Base-by-base conservation (phyloP, 1,284 basidiomycete genomes). In the Anthracocystis setariae region DNA sequence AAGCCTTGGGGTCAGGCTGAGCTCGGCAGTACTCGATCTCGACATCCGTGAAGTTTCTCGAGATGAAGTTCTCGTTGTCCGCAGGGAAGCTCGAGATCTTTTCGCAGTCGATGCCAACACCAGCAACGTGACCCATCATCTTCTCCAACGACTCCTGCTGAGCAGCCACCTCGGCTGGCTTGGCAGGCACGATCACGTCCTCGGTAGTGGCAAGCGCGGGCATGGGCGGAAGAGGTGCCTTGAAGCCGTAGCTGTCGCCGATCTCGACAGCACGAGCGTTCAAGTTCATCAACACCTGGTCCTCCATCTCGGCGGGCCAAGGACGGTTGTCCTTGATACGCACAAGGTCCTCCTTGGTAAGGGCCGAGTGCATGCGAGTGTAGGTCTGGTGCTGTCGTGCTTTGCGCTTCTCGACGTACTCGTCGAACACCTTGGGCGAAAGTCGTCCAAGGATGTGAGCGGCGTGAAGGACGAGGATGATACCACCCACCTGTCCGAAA, bases 261-360 rank as follows among this genome's bases (percentile, higher is more conserved):
- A 66, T 64, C 49, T 76, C 66, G 57, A 53, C 51, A 18, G 78
- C 78, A 24, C 95, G 89, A 8, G 95, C 94, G 83, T 94, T 86
- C 0, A 94, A 92, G 87, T 98, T 98, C 84, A 98, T 87, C 47
- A 98, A 87, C 33, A 98, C 93, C 44, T 89, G 87, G 46, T 87
- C 88, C 85, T 98, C 95, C 68, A 96, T 87, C 77, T 98, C 94
- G 63, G 88, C 88, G 46, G 88, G 85, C 86, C 94, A 98, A 20
- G 94, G 96, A 20, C 95, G 93, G 35, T 89, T 88, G 37, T 96
- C 94, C 87, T 98, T 98, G 87, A 98, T 90, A 85, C 91, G 91
- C 73, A 98, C 94, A 51, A 80, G 72, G 51, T 77, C 73, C 45
- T 74, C 63, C 61, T 76, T 73, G 46, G 77, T 78, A 44, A 80